These are phyloP conservation scores for Polyporus arcularius DNA, from an alignment of 768 basidiomycete genomes.

Conservation along the genomic window DNA sequence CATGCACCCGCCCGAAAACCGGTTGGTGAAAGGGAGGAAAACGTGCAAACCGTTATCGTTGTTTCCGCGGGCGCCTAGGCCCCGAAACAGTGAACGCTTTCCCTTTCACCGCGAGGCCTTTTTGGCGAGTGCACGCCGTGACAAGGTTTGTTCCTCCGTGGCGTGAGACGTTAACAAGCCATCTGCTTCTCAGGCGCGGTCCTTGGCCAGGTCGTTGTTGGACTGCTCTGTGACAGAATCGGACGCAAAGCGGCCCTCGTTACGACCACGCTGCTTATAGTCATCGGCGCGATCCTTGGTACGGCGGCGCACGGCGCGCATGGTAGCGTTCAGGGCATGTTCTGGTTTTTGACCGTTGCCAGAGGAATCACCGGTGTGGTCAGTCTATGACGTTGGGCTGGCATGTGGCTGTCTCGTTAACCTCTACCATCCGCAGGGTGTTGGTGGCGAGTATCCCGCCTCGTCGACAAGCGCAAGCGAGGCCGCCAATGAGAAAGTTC, in stretches of 20 bases:
- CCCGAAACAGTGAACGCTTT: too few relatives aligned
- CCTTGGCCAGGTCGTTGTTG: conserved; percentile 62
- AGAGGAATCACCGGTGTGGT: conserved; percentile 71
- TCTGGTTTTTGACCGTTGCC: conserved; percentile 76
- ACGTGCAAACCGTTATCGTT: too few relatives aligned
- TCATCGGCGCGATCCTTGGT: conserved; percentile 65
- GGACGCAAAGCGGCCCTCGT: conserved; percentile 80
- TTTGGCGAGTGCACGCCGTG: too few relatives aligned
- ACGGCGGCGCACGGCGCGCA: conserved; percentile 67
- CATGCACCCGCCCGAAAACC: too few relatives aligned
- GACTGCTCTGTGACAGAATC: conserved; percentile 68
- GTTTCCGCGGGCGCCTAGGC: too few relatives aligned
- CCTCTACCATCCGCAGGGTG: conserved; percentile 44
- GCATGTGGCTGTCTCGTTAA: neutral
- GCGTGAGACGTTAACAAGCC: conserved; percentile 5
- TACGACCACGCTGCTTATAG: conserved; percentile 66
- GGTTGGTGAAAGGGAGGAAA: too few relatives aligned
- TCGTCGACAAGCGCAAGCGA: conserved; percentile 70
- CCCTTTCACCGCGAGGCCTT: too few relatives aligned
- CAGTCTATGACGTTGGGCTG: conserved; percentile 23
- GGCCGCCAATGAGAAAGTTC: conserved; percentile 70
- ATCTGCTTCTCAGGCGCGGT: conserved; percentile 48
- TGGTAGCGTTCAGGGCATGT: conserved; percentile 57
- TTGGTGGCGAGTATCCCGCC: conserved; percentile 79
- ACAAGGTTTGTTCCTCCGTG: neutral